A percentile compares a stretch with the other conserved stretches of the same genome.
These are phyloP conservation scores for Talaromyces sp. DNA, from an alignment of 2,329 filamentous ascomycete species.

Conservation along the genomic window DNA sequence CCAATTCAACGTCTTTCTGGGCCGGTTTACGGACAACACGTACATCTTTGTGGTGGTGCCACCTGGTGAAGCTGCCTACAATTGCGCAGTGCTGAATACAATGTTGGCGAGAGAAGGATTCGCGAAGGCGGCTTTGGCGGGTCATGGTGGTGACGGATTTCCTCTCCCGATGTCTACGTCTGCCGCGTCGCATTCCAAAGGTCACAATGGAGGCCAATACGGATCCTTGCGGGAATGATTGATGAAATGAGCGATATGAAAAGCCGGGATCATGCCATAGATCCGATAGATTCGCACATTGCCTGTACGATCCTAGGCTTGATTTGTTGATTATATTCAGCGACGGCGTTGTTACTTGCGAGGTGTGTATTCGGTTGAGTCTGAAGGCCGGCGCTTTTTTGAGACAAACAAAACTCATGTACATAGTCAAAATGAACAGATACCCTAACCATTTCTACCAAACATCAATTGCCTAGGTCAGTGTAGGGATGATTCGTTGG, in stretches of 20 bases:
- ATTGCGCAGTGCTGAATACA: constrained; percentile 85
- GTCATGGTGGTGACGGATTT: constrained; percentile 42
- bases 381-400: background rate
- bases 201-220: constrained; percentile 4
- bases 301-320: background rate
- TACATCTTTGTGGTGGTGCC: constrained; percentile 91
- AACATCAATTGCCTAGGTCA: background rate
- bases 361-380: background rate
- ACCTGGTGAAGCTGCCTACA: constrained; percentile 86
- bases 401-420: background rate
- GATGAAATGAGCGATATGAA: background rate
- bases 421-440: constrained; percentile 9
- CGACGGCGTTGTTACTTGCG: background rate
- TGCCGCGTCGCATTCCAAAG: constrained; percentile 3
- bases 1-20: constrained; percentile 89
- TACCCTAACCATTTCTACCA: background rate
- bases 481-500: background rate
- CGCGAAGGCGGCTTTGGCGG: constrained; percentile 54
- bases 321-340: background rate
- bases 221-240: constrained; percentile 7
- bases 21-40: constrained; percentile 94
- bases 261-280: background rate
- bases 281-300: background rate
- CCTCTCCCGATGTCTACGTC: constrained; percentile 30
- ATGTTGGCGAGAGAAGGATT: constrained; percentile 83